Base-by-base conservation (phyloP, 257 asterid species). In the Haberlea rhodopensis region DNA sequence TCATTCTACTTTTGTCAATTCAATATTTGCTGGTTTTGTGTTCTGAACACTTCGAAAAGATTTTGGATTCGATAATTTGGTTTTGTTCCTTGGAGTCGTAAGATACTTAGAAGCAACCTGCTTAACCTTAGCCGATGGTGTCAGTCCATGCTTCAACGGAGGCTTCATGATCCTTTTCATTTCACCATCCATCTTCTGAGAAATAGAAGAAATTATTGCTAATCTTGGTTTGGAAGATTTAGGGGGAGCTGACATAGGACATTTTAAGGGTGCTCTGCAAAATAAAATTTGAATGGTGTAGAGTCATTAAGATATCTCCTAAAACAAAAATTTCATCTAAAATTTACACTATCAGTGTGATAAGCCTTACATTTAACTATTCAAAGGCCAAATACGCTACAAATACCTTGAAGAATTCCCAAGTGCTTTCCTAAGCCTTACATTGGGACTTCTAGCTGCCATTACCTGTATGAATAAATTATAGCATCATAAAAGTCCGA, bases 11-110 rank as follows among this genome's bases (percentile, higher is more conserved):
- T 45, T 67, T 76, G 86, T 76, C 63, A 68, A 83, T 23, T 76
- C 88, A 62, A 8, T 60, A 15, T 70, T 68, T n/a, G 62, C 32
- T 49, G 81, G 79, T 63, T 84, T 87, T 4, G 81, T 75, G 61
- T 79, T 81, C 79, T 77, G 88, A 78, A 87, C 95, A 63, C 96
- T 94, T 48, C 78, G 80, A 72, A 89, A 89, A 6, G 82, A n/a
- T n/a, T n/a, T n/a, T n/a, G n/a, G n/a, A n/a, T n/a, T n/a, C n/a
- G n/a, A n/a, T n/a, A n/a, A n/a, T n/a, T n/a, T n/a, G n/a, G n/a
- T n/a, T n/a, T n/a, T n/a, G n/a, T n/a, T n/a, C n/a, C n/a, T n/a
- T n/a, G n/a, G n/a, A n/a, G n/a, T n/a, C n/a, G n/a, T n/a, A n/a
- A n/a, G n/a, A n/a, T n/a, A n/a, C n/a, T n/a, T n/a, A n/a, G n/a